phyloP scores from a whole-genome alignment of 1,284 basidiomycete species.

The Tremellales sp. region DNA sequence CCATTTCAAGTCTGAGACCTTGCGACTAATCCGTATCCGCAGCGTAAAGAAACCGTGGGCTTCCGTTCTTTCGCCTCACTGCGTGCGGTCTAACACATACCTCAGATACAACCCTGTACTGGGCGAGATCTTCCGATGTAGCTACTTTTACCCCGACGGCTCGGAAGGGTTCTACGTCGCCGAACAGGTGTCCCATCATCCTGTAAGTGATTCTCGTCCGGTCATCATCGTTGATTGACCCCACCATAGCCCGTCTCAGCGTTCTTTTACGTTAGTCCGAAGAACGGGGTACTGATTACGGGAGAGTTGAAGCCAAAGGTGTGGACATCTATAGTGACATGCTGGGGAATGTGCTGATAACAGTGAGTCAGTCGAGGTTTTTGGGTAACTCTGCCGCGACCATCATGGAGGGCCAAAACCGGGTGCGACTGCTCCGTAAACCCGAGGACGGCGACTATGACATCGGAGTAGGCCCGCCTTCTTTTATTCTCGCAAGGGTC shows the following conservation, averaged over 20 bases:
- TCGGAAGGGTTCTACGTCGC: constrained; percentile 94
- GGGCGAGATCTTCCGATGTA: constrained; percentile 96
- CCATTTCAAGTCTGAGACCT: background rate
- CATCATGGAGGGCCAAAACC: constrained; percentile 93
- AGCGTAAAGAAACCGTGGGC: constrained; percentile 93
- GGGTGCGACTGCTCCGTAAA: constrained; percentile 71
- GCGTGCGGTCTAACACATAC: constrained; percentile 4
- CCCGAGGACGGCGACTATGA: constrained; percentile 70
- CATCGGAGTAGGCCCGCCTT: constrained; percentile 34
- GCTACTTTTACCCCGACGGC: constrained; percentile 88
- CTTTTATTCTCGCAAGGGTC: background rate
- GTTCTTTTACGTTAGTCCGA: constrained; percentile 95
- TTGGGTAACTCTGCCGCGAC: constrained; percentile 94
- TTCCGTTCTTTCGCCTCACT: background rate
- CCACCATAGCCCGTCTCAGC: constrained; percentile 71
- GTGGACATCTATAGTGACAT: background rate
- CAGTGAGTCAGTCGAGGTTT: constrained; percentile 64
- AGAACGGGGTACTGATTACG: constrained; percentile 70
- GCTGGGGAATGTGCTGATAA: background rate
- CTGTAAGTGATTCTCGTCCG: constrained; percentile 25
- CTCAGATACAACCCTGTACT: constrained; percentile 90
- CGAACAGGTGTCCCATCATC: constrained; percentile 68
- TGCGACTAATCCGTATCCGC: background rate
- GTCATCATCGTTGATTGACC: constrained; percentile 1
- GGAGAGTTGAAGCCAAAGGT: constrained; percentile 90